phyloP scores from a whole-genome alignment of 805 yeast species.

The Ogataea trehalophila region DNA sequence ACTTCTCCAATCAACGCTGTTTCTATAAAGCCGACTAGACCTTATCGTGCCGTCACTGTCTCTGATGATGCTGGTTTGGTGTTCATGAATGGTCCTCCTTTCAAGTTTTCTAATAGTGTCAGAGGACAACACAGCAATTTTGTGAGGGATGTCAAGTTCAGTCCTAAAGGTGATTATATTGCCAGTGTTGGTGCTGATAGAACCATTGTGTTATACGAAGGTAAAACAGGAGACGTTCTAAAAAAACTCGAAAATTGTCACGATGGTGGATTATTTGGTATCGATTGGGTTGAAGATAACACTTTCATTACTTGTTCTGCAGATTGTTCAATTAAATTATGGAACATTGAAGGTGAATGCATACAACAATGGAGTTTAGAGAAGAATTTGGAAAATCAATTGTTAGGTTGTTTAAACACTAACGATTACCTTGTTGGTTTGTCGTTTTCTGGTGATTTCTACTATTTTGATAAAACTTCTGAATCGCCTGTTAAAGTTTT shows the following conservation, averaged over 20 bases:
- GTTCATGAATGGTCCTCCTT: constrained; percentile 89
- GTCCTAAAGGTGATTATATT: constrained; percentile 72
- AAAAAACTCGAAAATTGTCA: constrained; percentile 49
- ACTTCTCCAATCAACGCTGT: constrained; percentile 79
- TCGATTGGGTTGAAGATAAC: constrained; percentile 61
- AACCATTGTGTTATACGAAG: constrained; percentile 72
- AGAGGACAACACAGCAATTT: constrained; percentile 75
- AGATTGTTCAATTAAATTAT: constrained; percentile 67
- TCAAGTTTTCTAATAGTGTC: constrained; percentile 71
- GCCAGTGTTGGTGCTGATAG: constrained; percentile 87
- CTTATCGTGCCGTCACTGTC: constrained; percentile 89
- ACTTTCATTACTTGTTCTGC: constrained; percentile 81
- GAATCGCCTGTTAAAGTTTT: constrained; percentile 37
- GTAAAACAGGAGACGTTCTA: constrained; percentile 74
- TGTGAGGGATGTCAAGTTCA: constrained; percentile 73
- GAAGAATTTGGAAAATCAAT: constrained; percentile 54
- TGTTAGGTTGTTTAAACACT: constrained; percentile 75
- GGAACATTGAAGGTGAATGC: constrained; percentile 47
- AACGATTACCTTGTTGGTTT: constrained; percentile 55
- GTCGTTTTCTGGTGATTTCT: constrained; percentile 67
- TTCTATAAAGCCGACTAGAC: constrained; percentile 78
- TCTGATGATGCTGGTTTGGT: constrained; percentile 85
- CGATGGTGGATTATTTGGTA: constrained; percentile 74
- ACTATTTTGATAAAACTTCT: constrained; percentile 45
- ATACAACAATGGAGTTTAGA: constrained; percentile 48